Evolutionary conservation across 768 basidiomycete species (phyloP).

Genomic region (Tulasnella sp.): DNA sequence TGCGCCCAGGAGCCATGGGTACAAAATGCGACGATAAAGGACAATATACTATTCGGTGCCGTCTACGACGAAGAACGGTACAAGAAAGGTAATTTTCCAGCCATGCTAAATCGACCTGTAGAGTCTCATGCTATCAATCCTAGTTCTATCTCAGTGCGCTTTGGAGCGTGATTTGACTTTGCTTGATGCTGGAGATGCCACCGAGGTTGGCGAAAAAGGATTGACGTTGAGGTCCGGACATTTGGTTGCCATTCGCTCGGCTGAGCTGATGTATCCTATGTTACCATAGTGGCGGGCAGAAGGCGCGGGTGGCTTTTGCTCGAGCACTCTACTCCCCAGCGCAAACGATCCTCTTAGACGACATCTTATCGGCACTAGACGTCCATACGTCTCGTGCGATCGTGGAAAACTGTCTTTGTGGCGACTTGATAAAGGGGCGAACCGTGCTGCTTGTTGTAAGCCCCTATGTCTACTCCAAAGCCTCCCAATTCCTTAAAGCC

Average conservation of each 20-base stretch:
- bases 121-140: neutral
- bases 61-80: slow-evolving; percentile 35
- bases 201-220: slow-evolving; percentile 65
- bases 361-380: slow-evolving; percentile 56
- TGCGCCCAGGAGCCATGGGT: slow-evolving; percentile 83
- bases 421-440: slow-evolving; percentile 27
- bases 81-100: slow-evolving; percentile 26
- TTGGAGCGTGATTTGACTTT: slow-evolving; percentile 37
- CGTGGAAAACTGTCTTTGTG: slow-evolving; percentile 30
- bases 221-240: slow-evolving; percentile 37
- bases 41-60: slow-evolving; percentile 42
- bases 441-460: slow-evolving; percentile 31
- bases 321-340: slow-evolving; percentile 52
- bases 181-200: slow-evolving; percentile 50
- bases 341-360: slow-evolving; percentile 55
- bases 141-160: slow-evolving; percentile 32
- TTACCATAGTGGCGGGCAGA: neutral
- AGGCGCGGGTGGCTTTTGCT: slow-evolving; percentile 42
- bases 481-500: too few species aligned
- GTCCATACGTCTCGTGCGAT: slow-evolving; percentile 43
- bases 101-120: neutral
- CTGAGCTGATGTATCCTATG: too few species aligned
- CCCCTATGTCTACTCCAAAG: too few species aligned
- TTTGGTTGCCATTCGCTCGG: too few species aligned
- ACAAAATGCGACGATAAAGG: slow-evolving; percentile 61